These are phyloP conservation scores for Globisporangium polare DNA, from an alignment of 352 stramenopile genomes.

Conservation along the genomic window DNA sequence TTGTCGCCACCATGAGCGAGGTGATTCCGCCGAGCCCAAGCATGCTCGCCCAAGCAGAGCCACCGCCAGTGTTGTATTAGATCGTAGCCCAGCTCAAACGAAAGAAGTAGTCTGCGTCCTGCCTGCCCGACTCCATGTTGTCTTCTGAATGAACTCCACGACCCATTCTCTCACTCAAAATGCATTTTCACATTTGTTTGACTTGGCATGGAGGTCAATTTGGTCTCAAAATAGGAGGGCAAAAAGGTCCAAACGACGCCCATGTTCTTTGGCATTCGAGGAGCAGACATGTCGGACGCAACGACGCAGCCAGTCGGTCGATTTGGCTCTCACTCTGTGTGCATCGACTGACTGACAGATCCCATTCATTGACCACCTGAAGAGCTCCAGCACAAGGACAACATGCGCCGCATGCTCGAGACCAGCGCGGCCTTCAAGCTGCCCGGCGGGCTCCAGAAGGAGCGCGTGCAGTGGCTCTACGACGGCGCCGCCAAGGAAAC, in stretches of 20 bases:
- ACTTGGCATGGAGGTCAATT: background rate
- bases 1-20: background rate
- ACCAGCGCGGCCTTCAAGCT: slow-evolving; percentile 31
- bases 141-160: background rate
- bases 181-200: background rate
- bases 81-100: background rate
- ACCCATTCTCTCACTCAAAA: background rate
- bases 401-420: slow-evolving; percentile 51
- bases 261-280: slow-evolving; percentile 8
- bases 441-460: slow-evolving; percentile 51
- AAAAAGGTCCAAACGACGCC: slow-evolving; percentile 5
- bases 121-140: background rate
- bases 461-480: slow-evolving; percentile 77
- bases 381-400: background rate
- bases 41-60: background rate
- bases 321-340: background rate
- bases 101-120: background rate
- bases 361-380: background rate
- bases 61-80: background rate
- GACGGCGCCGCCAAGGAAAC: slow-evolving; percentile 25
- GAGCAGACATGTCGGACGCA: background rate
- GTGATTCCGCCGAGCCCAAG: background rate
- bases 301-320: background rate
- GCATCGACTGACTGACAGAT: background rate
- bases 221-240: background rate